These are phyloP conservation scores for Stephania cephalantha DNA, from an alignment of 164 flowering plant genomes.

Conservation along the genomic window DNA sequence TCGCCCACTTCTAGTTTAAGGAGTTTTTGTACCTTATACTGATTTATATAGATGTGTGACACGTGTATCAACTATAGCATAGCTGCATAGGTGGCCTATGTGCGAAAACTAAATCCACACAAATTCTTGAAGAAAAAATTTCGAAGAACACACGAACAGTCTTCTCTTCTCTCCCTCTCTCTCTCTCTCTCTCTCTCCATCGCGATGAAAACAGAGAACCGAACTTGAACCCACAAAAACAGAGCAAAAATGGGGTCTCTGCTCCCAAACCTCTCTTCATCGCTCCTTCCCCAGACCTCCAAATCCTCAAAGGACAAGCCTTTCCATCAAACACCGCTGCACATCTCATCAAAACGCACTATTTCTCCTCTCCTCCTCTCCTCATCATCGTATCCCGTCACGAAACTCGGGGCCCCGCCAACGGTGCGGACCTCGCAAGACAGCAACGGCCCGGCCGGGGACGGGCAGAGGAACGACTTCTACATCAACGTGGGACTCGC, in stretches of 20 bases:
- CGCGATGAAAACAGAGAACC: neutral
- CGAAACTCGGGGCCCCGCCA: constrained; percentile 38
- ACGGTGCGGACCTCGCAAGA: constrained; percentile 21
- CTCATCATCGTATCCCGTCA: constrained; percentile 18
- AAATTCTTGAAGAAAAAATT: neutral
- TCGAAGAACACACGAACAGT: neutral
- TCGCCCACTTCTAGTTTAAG: too few species aligned
- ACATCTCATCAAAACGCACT: constrained; percentile 12
- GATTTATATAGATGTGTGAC: neutral
- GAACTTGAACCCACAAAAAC: neutral
- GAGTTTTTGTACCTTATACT: too few species aligned
- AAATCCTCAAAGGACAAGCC: constrained; percentile 17
- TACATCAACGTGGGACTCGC: constrained; percentile 81
- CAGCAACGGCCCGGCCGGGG: neutral
- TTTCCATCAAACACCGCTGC: constrained; percentile 9
- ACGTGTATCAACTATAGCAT: neutral
- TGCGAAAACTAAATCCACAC: neutral
- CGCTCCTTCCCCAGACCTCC: constrained; percentile 36
- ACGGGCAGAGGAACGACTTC: constrained; percentile 51
- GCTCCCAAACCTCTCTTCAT: constrained; percentile 30
- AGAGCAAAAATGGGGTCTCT: constrained; percentile 36
- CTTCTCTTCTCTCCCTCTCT: neutral
- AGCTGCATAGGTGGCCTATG: too few species aligned
- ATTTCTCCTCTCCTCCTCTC: constrained; percentile 8
- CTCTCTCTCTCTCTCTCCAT: neutral